Conservation (phyloP, 805 yeast genomes). For the Candida dendrica region DNA sequence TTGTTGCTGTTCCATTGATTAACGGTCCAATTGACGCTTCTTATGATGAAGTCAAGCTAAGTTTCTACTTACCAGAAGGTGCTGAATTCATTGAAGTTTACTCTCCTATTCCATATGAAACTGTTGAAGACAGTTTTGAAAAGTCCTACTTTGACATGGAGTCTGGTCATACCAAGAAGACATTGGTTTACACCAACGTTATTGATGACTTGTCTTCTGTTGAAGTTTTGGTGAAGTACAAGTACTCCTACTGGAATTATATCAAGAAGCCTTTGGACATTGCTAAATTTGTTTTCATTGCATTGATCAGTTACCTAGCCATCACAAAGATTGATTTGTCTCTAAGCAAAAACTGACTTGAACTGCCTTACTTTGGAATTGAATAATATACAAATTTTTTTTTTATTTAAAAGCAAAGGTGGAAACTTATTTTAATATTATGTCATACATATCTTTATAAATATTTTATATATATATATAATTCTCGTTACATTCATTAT, state of each 20-base stretch:
- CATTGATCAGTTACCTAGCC: slow-evolving; percentile 47
- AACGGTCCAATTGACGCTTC: slow-evolving; percentile 65
- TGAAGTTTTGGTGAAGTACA: slow-evolving; percentile 56
- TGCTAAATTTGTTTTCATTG: slow-evolving; percentile 54
- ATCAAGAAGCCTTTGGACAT: slow-evolving; percentile 61
- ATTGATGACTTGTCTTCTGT: slow-evolving; percentile 59
- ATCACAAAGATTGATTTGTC: slow-evolving; percentile 39
- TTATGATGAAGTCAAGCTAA: slow-evolving; percentile 54
- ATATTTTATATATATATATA: not conserved
- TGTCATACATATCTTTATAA: too few species aligned
- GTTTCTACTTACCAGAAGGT: slow-evolving; percentile 81
- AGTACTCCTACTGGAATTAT: slow-evolving; percentile 44
- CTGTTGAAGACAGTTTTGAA: slow-evolving; percentile 23
- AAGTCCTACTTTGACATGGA: slow-evolving; percentile 66
- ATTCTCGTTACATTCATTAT: not conserved
- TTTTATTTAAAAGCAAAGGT: too few species aligned
- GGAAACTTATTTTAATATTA: too few species aligned
- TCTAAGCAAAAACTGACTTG: slow-evolving; percentile 18
- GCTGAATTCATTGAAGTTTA: slow-evolving; percentile 51
- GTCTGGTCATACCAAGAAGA: slow-evolving; percentile 71
- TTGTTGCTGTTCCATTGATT: slow-evolving; percentile 63
- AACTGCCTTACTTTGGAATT: not conserved
- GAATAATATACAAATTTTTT: too few species aligned
- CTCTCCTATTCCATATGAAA: slow-evolving; percentile 42
- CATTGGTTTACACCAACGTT: slow-evolving; percentile 51